These are phyloP conservation scores for Stephanodiscus triporus DNA, from an alignment of 108 stramenopile genomes.

Conservation along the genomic window DNA sequence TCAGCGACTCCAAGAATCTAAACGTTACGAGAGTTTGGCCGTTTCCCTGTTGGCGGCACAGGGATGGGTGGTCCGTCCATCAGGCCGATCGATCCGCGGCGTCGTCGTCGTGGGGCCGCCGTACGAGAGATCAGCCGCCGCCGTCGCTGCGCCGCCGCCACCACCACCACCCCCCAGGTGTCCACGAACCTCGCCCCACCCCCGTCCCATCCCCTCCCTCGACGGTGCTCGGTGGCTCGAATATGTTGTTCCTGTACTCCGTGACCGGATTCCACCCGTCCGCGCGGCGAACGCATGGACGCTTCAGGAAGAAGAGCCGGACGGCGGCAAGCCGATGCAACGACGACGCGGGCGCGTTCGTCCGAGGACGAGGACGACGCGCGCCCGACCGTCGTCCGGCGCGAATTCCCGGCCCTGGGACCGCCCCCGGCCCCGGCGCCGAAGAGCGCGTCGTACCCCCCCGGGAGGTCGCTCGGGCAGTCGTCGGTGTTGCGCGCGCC, in stretches of 20 bases:
- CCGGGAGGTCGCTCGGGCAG: conserved; percentile 21
- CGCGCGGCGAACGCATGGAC: conserved; percentile 40
- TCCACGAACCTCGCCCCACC: conserved; percentile 39
- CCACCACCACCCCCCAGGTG: neutral
- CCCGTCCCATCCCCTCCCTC: conserved; percentile 40
- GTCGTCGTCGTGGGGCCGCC: too few species aligned
- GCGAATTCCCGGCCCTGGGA: neutral
- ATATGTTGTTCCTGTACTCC: conserved; percentile 24
- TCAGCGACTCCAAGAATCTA: conserved; percentile 92
- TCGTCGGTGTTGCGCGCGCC: conserved; percentile 24
- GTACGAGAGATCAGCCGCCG: too few species aligned
- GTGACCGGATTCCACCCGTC: conserved; percentile 45
- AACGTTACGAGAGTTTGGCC: conserved; percentile 81
- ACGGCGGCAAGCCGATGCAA: conserved; percentile 34
- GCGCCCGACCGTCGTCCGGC: too few species aligned
- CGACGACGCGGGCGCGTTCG: neutral
- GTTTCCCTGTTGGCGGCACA: conserved; percentile 59
- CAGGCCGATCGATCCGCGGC: too few species aligned
- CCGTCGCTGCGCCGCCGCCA: too few species aligned
- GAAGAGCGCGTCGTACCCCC: too few species aligned
- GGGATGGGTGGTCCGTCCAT: too few species aligned
- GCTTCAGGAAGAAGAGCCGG: conserved; percentile 47
- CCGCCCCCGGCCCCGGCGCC: neutral
- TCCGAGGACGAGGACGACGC: too few species aligned
- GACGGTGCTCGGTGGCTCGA: conserved; percentile 36